Evolutionary conservation across 345 rosid genomes (phyloP), one percentile per base, ranked within the genome.

Genomic region (Pelargonium nanum): DNA sequence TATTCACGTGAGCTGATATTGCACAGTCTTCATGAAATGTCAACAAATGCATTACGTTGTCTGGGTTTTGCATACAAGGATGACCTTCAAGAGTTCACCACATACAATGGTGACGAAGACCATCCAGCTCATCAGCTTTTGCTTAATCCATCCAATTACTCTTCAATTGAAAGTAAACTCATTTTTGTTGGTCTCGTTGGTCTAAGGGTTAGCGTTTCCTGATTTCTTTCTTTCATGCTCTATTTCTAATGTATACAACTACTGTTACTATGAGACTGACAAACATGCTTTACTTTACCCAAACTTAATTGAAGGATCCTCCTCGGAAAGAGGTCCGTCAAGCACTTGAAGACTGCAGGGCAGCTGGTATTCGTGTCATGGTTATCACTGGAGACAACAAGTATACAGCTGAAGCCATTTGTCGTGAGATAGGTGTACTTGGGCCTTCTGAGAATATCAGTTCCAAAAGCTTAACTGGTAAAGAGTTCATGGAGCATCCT

Each of bases 321-420:
- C 99, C 99, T 17, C 84, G 99, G 70, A 77, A 81, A 78, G 97
- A 89, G 79, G 99, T 93, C 56, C 82, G 67, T 56, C 89, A 93
- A 80, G 99, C 97, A 54, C 82, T 93, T 69, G 87, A 85, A 80
- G 97, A 93, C 72, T 93, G 99, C 81, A 87, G 71, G 75, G 88
- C 81, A 30, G 97, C 99, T 73, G 99, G 99, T 68, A 93, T 93
- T 51, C 91, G 94, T 59, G 97, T 93, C 32, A 93, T 93, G 83
- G 99, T 93, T 59, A 89, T 89, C 63, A 93, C 97, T 0, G 97
- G 99, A 66, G 99, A 93, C 79, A 85, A 93, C 80, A 83, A 93
- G 74, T 53, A 84, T 71, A 93, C 99, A 50, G 96, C 99, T 4
- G 97, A 93, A 80, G 97, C 97, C 44, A 89, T 93, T 52, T 93